Base-by-base conservation (phyloP, 192 early-diverging fungal species). In the Glomus cerebriforme region DNA sequence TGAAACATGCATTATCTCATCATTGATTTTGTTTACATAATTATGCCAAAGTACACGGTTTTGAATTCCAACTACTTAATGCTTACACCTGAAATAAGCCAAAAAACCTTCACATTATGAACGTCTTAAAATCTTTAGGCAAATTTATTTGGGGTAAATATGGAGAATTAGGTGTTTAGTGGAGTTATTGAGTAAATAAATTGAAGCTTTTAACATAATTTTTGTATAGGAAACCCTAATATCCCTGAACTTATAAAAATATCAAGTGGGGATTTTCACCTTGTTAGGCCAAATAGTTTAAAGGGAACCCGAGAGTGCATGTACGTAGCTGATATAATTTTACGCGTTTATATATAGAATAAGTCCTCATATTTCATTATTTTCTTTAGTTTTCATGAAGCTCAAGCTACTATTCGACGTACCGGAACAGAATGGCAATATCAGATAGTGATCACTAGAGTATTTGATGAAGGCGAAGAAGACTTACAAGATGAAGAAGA, bases 381-480 rank as follows among this genome's bases (percentile, higher is more conserved):
- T 29, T 68, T 47, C 2, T n/a, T 13, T 79, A 83, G 91, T 64
- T 96, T 90, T 82, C 86, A 85, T 27, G 89, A 96, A 75, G 89
- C 91, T 17, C 81, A 84, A 74, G 88, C 92, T 8, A 84, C 87
- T 17, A 88, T 98, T 68, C 87, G 91, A 4, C 87, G 91, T 49
- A 93, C 96, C 5, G 70, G 86, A 45, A 77, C 80, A 32, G 80
- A 86, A 27, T 88, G 85, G 82, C 92, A 94, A 73, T 96, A 91
- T 82, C 89, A 92, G 77, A 83, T 98, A n/a, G 87, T 95, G 1
- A 87, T 92, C n/a, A 88, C 85, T 65, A 90, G 94, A 34, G 82
- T 92, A 10, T 90, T 91, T 76, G 92, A 93, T 12, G 93, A 96
- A 70, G 95, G 92, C 45, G 93, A 93, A 75, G 90, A 87, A 29